Evolutionary conservation across 352 stramenopile species (phyloP).

Genomic region (Globisporangium parvum): DNA sequence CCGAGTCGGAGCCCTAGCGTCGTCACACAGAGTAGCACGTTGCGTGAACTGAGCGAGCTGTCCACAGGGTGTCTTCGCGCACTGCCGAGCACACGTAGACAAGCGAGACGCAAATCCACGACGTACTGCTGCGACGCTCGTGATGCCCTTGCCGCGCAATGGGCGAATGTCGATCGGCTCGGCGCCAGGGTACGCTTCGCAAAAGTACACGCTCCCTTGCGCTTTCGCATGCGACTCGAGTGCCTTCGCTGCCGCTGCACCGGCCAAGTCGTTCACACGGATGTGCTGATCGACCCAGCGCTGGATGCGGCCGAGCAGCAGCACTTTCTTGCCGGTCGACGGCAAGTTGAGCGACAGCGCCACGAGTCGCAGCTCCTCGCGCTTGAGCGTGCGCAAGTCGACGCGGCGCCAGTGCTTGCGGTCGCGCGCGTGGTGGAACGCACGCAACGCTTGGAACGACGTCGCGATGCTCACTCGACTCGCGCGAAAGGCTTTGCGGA

Average conservation of each 20-base stretch:
- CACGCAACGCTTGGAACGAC: constrained; percentile 44
- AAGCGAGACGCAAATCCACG: background rate
- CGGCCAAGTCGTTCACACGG: constrained; percentile 46
- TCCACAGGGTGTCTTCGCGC: background rate
- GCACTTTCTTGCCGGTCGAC: constrained; percentile 70
- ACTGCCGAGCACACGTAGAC: background rate
- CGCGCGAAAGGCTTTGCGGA: constrained; percentile 49
- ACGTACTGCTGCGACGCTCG: constrained; percentile 50
- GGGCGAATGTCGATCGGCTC: constrained; percentile 51
- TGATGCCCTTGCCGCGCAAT: constrained; percentile 58
- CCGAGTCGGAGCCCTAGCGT: constrained; percentile 46
- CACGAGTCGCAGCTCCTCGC: constrained; percentile 54
- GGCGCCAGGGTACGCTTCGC: constrained; percentile 31
- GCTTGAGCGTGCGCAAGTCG: constrained; percentile 50
- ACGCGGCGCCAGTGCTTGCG: constrained; percentile 47
- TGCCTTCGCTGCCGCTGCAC: constrained; percentile 44
- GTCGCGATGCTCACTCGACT: constrained; percentile 32
- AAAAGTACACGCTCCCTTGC: constrained; percentile 67
- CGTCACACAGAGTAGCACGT: background rate
- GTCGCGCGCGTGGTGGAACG: constrained; percentile 47
- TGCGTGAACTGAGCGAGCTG: background rate
- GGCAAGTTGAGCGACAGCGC: constrained; percentile 64
- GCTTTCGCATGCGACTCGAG: constrained; percentile 50
- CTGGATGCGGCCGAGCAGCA: constrained; percentile 67
- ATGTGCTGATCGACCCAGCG: constrained; percentile 71